A percentile compares a stretch with the other conserved stretches of the same genome.
Conservation (phyloP, 1,284 basidiomycete species). For the Fomes fomentarius region DNA sequence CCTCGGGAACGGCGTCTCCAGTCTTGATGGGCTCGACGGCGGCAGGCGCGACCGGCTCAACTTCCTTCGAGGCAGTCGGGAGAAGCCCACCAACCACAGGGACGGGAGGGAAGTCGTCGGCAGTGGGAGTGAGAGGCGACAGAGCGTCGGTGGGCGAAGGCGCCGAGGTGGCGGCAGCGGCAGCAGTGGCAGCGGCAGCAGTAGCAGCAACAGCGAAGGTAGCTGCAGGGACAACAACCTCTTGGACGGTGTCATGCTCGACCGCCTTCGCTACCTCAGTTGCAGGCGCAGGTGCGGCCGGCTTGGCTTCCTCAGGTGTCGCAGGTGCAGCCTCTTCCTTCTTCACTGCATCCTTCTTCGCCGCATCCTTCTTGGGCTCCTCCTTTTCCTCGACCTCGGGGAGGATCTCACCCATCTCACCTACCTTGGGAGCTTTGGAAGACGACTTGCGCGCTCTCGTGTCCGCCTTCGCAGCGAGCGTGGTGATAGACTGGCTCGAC, state of each 20-base stretch:
- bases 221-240: not conserved
- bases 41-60: not conserved
- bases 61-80: constrained; percentile 8
- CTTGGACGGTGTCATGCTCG: constrained; percentile 7
- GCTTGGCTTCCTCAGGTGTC: constrained; percentile 21
- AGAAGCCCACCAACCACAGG: constrained; percentile 28
- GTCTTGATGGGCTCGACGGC: constrained; percentile 27
- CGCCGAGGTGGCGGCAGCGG: constrained; percentile 16
- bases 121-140: constrained; percentile 20
- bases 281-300: not conserved
- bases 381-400: constrained; percentile 49
- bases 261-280: constrained; percentile 13
- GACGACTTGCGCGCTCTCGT: constrained; percentile 33
- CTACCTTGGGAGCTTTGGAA: constrained; percentile 43
- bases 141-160: constrained; percentile 11
- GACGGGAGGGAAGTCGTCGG: constrained; percentile 30
- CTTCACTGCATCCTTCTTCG: constrained; percentile 9
- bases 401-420: constrained; percentile 69
- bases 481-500: constrained; percentile 21
- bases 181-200: constrained; percentile 20
- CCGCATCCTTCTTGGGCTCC: constrained; percentile 27
- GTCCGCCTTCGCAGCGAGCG: constrained; percentile 14
- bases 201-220: constrained; percentile 16
- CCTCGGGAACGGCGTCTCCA: constrained; percentile 24
- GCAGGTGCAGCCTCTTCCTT: not conserved